Evolutionary conservation across 768 basidiomycete species (phyloP).

Genomic region (Auricularia cornea): DNA sequence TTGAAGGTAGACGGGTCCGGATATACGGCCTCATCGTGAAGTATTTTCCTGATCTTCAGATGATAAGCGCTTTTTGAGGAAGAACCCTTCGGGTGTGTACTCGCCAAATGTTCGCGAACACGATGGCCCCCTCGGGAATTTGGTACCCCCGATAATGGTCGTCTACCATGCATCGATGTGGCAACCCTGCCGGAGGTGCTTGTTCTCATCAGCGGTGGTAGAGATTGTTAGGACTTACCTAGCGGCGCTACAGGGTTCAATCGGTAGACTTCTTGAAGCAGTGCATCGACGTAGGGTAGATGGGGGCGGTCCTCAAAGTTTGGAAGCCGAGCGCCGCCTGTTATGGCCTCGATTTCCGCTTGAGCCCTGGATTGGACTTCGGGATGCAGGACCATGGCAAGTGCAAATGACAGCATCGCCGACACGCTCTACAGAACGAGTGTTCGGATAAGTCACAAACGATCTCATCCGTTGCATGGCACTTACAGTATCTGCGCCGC

Average conservation of each 20-base stretch:
- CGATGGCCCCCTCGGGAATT: constrained; percentile 26
- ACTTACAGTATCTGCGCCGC: neutral
- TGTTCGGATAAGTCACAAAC: too few relatives aligned
- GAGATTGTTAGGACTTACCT: too few relatives aligned
- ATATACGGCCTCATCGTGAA: constrained; percentile 39
- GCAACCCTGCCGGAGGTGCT: too few relatives aligned
- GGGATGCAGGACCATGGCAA: constrained; percentile 20
- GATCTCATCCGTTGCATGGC: neutral
- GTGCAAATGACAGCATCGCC: constrained; percentile 4
- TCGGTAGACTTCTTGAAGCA: constrained; percentile 29
- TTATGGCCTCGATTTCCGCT: constrained; percentile 29
- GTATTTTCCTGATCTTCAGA: constrained; percentile 32
- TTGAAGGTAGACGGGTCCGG: constrained; percentile 24
- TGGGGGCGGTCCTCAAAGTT: constrained; percentile 23
- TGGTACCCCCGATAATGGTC: constrained; percentile 26
- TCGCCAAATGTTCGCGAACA: constrained; percentile 18
- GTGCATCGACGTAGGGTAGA: constrained; percentile 29
- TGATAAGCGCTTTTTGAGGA: neutral
- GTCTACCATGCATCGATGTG: constrained; percentile 21
- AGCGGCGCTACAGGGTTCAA: constrained; percentile 18
- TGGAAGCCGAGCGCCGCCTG: constrained; percentile 27
- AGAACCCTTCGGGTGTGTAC: neutral
- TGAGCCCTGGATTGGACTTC: constrained; percentile 22
- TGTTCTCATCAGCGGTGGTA: too few relatives aligned
- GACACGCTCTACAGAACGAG: constrained; percentile 8